These are phyloP conservation scores for Aspergillus sp. DNA, from an alignment of 2,329 filamentous ascomycete species.

Conservation along the genomic window DNA sequence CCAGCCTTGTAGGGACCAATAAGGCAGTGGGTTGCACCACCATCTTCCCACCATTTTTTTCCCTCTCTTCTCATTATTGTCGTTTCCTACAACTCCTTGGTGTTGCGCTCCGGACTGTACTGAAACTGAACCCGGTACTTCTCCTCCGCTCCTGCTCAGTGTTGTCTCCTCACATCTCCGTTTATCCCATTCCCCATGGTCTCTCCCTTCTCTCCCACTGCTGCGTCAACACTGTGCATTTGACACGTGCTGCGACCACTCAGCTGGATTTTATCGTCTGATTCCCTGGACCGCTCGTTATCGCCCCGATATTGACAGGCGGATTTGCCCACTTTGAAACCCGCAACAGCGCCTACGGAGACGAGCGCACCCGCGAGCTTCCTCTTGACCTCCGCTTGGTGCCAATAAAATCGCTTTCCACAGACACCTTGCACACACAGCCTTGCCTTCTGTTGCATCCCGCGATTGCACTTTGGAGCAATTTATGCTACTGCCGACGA, in stretches of 20 bases:
- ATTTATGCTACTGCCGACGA: not conserved
- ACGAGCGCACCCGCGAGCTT: conserved; percentile 13
- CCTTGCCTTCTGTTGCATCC: conserved; percentile 18
- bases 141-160: not conserved
- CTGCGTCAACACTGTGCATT: conserved; percentile 19
- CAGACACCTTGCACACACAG: conserved; percentile 24
- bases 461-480: conserved; percentile 8
- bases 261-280: conserved; percentile 14
- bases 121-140: conserved; percentile 1
- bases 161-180: not conserved
- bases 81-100: not conserved
- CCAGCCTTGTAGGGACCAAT: conserved; percentile 30
- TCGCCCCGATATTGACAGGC: conserved; percentile 2
- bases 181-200: conserved; percentile 6
- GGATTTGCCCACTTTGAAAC: not conserved
- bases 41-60: conserved; percentile 15
- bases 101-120: conserved; percentile 1
- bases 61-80: conserved; percentile 1
- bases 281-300: not conserved
- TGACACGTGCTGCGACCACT: conserved; percentile 25
- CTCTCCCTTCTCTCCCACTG: conserved; percentile 16
- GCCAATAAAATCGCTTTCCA: conserved; percentile 12
- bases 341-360: conserved; percentile 10
- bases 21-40: conserved; percentile 27
- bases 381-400: conserved; percentile 15